A percentile compares a stretch with the other conserved stretches of the same genome.
These are phyloP conservation scores for Cordyceps javanica DNA, from an alignment of 2,329 filamentous ascomycete genomes.

Conservation along the genomic window DNA sequence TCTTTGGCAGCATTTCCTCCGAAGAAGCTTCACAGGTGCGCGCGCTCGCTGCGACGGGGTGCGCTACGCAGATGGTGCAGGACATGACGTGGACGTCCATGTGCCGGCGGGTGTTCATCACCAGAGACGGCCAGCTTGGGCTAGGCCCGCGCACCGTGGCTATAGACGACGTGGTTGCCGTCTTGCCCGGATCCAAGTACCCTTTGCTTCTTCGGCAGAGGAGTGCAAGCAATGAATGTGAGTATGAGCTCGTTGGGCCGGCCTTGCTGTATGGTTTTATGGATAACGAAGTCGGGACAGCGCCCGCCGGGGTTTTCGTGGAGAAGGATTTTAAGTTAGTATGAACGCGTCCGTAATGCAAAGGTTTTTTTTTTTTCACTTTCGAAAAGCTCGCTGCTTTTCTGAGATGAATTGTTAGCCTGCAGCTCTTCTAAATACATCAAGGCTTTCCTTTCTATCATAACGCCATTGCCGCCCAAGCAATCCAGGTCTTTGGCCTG, in stretches of 20 bases:
- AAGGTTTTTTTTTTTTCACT: not conserved
- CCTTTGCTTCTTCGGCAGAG: conserved; percentile 3
- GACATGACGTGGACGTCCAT: conserved; percentile 15
- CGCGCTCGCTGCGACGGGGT: not conserved
- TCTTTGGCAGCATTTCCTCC: not conserved
- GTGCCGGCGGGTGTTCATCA: conserved; percentile 10
- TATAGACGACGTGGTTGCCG: not conserved
- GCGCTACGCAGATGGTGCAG: conserved; percentile 9
- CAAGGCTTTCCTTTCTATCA: not conserved
- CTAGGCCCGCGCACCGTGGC: conserved; percentile 9
- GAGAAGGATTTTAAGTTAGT: conserved; percentile 3
- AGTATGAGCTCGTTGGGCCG: conserved; percentile 6
- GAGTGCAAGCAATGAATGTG: not conserved
- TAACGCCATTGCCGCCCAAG: not conserved
- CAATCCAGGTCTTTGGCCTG: not conserved
- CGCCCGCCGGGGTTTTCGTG: not conserved
- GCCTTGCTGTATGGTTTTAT: conserved; percentile 11
- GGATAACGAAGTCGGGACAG: not conserved
- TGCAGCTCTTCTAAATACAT: not conserved
- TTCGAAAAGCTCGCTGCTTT: not conserved
- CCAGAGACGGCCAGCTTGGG: not conserved
- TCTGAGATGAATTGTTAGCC: not conserved
- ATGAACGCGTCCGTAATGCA: not conserved
- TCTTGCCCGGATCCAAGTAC: not conserved
- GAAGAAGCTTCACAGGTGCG: not conserved